Evolutionary conservation across 2,329 filamentous ascomycete genomes (phyloP), one percentile per base, ranked within the genome.

Genomic region (Magnaporthiopsis incrustans): DNA sequence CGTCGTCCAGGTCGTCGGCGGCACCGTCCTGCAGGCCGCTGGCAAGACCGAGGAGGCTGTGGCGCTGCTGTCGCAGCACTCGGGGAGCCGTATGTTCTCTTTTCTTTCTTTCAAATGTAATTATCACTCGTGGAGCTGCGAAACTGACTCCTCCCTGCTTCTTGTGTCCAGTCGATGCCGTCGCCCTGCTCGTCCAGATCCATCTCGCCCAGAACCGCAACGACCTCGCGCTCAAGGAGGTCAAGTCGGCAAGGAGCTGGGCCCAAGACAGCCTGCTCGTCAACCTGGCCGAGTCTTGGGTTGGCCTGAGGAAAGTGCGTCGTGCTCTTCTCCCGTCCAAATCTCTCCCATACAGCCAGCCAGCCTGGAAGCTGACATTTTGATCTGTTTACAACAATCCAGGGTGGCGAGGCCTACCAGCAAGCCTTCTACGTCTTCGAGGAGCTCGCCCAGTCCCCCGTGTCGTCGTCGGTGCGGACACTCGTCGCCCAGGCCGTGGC

Each of bases 341-440:
- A 25, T 4, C 1, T 53, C 18, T 7, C 11, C 14, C 4, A 15
- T 14, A 11, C 35, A 4, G 22, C 44, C 44, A 8, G 7, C 44
- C 8, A 3, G 7, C 25, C 35, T 38, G 33, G 58, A 30, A 38
- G 27, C 56, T 62, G 60, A 62, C 60, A 25, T 65, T 68, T 66
- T 67, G 66, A 67, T 63, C 7, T 60, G 57, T 26, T 57, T 33
- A 60, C 22, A 59, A 15, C 26, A 26, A 27, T 26, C 32, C 66
- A 96, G 89, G 94, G 94, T 72, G 93, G 93, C 69, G 92, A 97
- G 70, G 95, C 92, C 75, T 98, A 98, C 77, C 95, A 98, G 73
- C 91, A 95, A 73, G 89, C 94, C 25, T 98, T 96, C 78, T 98
- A 99, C 81, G 94, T 98, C 66, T 98, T 92, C 72, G 94, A 98